Evolutionary conservation across 2,329 filamentous ascomycete species (phyloP).

Genomic region (Orbilia ellipsospora): DNA sequence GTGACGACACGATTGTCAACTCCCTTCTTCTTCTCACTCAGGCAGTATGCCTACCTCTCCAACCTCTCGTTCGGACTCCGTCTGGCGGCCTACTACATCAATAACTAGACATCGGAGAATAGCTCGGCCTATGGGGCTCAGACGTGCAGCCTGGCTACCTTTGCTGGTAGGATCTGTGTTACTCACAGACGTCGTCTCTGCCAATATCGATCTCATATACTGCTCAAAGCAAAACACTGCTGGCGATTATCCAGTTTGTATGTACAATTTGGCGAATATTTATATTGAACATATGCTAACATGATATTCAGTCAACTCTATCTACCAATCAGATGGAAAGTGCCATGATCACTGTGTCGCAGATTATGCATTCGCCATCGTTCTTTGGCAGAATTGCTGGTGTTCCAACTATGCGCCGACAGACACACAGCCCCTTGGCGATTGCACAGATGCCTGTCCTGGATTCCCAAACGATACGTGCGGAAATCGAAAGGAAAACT

Average conservation of each 20-base stretch:
- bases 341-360: constrained; percentile 72
- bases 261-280: not conserved
- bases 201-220: constrained; percentile 31
- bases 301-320: constrained; percentile 6
- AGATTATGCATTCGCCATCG: constrained; percentile 74
- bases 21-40: not conserved
- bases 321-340: constrained; percentile 73
- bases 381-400: constrained; percentile 76
- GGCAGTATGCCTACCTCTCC: constrained; percentile 39
- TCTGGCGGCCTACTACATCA: constrained; percentile 49
- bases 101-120: constrained; percentile 49
- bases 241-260: constrained; percentile 33
- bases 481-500: constrained; percentile 67
- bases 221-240: constrained; percentile 46
- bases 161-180: constrained; percentile 33
- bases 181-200: constrained; percentile 20
- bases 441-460: constrained; percentile 73
- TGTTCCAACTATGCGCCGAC: constrained; percentile 76
- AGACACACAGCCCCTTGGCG: constrained; percentile 56
- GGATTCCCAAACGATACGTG: constrained; percentile 76
- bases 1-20: constrained; percentile 7
- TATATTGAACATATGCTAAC: constrained; percentile 7
- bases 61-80: constrained; percentile 30
- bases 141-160: constrained; percentile 34
- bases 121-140: constrained; percentile 39